Conservation (phyloP, 2,329 filamentous ascomycete genomes). For the Colletotrichum sojae region DNA sequence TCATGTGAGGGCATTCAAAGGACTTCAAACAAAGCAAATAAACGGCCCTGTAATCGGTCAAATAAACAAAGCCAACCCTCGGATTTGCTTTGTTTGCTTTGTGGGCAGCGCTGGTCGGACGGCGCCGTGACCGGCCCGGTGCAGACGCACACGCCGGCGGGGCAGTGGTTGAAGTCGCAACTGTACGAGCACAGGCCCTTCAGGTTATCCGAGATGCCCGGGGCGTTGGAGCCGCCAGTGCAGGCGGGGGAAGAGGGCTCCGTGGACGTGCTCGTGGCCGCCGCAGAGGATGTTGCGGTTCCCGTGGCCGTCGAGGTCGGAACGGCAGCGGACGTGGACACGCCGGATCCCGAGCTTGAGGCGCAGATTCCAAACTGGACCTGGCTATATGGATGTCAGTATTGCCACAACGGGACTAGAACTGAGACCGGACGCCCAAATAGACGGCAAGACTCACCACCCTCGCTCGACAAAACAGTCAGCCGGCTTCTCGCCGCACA, state of each 20-base stretch:
- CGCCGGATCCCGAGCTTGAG: neutral
- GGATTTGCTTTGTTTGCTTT: no score
- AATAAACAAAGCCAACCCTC: no score
- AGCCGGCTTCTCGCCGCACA: constrained; percentile 9
- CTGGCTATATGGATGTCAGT: neutral
- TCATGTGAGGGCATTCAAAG: no score
- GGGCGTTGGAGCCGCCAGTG: constrained; percentile 2
- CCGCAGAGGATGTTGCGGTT: constrained; percentile 31
- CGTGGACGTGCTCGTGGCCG: neutral
- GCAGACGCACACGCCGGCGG: constrained; percentile 5
- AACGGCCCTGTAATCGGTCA: no score
- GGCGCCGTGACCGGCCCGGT: neutral
- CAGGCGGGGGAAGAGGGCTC: neutral
- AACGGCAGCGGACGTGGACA: neutral
- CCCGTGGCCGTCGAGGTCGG: neutral
- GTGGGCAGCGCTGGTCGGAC: neutral
- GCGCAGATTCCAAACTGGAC: neutral
- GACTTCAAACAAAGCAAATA: no score
- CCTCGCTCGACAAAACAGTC: neutral
- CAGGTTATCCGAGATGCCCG: constrained; percentile 6
- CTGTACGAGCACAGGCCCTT: constrained; percentile 21
- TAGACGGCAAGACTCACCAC: no score
- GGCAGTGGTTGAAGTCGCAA: constrained; percentile 11
- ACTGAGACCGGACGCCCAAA: no score
- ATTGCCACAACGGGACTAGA: no score